These are phyloP conservation scores for Stenogyne calaminthoides DNA, from an alignment of 305 asterid genomes.

Conservation along the genomic window DNA sequence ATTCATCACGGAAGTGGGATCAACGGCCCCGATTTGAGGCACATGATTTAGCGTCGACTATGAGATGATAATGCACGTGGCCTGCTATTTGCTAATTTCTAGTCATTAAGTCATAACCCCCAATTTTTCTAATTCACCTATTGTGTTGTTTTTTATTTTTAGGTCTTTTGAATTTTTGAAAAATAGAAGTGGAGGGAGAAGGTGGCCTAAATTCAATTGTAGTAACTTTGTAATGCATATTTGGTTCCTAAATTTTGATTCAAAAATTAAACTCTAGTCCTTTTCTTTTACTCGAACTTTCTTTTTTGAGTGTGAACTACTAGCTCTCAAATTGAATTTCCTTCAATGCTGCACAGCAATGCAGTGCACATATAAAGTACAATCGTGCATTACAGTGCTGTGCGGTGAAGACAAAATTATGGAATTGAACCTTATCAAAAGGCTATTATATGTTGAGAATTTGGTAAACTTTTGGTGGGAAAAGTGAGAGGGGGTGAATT, in stretches of 20 bases:
- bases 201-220: constrained; percentile 42
- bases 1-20: constrained; percentile 54
- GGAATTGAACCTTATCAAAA: no score
- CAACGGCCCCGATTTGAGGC: constrained; percentile 68
- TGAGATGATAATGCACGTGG: constrained; percentile 21
- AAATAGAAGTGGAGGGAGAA: constrained; percentile 39
- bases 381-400: no score
- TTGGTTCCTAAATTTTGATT: constrained; percentile 38
- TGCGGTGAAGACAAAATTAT: no score
- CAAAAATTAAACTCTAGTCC: constrained; percentile 14
- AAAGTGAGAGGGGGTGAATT: constrained; percentile 23
- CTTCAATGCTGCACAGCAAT: no score
- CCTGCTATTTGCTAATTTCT: constrained; percentile 28
- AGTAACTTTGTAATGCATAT: constrained; percentile 51
- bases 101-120: constrained; percentile 45
- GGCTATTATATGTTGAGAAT: neutral
- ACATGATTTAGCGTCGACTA: constrained; percentile 54
- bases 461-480: constrained; percentile 16
- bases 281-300: no score
- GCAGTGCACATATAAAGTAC: no score
- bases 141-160: neutral
- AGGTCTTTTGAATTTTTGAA: constrained; percentile 40
- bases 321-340: no score
- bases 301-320: no score
- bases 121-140: constrained; percentile 45